Evolutionary conservation across 805 yeast species (phyloP), one percentile per base, ranked within the genome.

Genomic region (Starmerella riodocensis): DNA sequence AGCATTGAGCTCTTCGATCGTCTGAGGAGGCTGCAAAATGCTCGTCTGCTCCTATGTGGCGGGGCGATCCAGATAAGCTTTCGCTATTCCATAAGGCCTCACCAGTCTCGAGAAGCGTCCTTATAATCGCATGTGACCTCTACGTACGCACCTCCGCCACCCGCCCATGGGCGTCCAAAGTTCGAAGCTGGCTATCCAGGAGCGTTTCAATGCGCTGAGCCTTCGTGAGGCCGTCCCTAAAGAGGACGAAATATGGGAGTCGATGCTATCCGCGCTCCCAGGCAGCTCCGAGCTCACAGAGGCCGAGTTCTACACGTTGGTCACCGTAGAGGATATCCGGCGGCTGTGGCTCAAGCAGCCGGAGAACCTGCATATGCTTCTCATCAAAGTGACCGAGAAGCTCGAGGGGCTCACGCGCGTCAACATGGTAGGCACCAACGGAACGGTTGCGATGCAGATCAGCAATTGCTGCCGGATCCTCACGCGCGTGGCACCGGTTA

Each of bases 131-230:
- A n/a, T n/a, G n/a, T n/a, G n/a, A n/a, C n/a, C n/a, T n/a, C n/a
- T n/a, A n/a, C n/a, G n/a, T n/a, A n/a, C n/a, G n/a, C n/a, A n/a
- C n/a, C n/a, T n/a, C n/a, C n/a, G n/a, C n/a, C n/a, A n/a, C n/a
- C n/a, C n/a, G n/a, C n/a, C 12, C 12, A 83, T 83, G 93, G 85
- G 78, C 30, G 70, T 77, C 24, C 63, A 77, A n/a, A 88, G 80
- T 41, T 80, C 86, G 19, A 77, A 69, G 52, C 60, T 71, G 28
- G 63, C 64, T 39, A 70, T 73, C 57, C 74, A 72, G 54, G 69
- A 69, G 51, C 82, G 75, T 51, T 70, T 80, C 45, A 67, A 69
- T 52, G 63, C 66, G 46, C 66, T 82, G 21, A 52, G 53, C 42
- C 55, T 53, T 42, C 49, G 42, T 13, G 40, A 47, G 4, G 56